phyloP scores from a whole-genome alignment of 495 filamentous ascomycete genomes.

The Talaromyces proteolyticus region DNA sequence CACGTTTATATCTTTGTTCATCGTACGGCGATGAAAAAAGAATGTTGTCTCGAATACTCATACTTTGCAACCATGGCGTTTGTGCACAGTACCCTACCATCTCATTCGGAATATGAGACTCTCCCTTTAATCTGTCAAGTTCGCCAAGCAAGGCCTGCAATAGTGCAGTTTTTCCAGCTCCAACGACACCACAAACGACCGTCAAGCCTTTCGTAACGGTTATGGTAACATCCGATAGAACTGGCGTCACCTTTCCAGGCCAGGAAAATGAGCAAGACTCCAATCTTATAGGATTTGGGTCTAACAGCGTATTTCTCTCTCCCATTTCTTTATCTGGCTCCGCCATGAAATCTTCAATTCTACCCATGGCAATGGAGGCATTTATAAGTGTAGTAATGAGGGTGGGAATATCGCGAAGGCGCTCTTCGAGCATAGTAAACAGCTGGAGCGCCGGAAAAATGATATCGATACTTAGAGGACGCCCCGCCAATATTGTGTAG shows the following conservation, averaged over 20 bases:
- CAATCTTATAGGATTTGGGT: slow-evolving; percentile 35
- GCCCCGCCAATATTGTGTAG: slow-evolving; percentile 62
- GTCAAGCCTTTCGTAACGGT: slow-evolving; percentile 60
- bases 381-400: slow-evolving; percentile 69
- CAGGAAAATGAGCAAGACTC: slow-evolving; percentile 67
- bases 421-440: slow-evolving; percentile 64
- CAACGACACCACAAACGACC: slow-evolving; percentile 65
- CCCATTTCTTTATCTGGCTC: slow-evolving; percentile 66
- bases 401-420: slow-evolving; percentile 62
- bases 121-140: slow-evolving; percentile 58
- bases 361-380: slow-evolving; percentile 65
- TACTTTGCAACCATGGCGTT: slow-evolving; percentile 85
- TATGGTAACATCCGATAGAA: slow-evolving; percentile 58
- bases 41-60: slow-evolving; percentile 84
- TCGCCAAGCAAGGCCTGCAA: slow-evolving; percentile 76
- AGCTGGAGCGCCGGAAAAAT: slow-evolving; percentile 79
- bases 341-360: slow-evolving; percentile 77
- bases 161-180: slow-evolving; percentile 73
- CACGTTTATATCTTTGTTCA: slow-evolving; percentile 50
- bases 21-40: slow-evolving; percentile 71
- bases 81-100: slow-evolving; percentile 79
- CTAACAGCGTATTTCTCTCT: slow-evolving; percentile 24
- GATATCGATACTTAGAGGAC: slow-evolving; percentile 63
- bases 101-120: slow-evolving; percentile 52
- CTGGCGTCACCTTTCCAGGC: slow-evolving; percentile 56